phyloP scores from a whole-genome alignment of 305 asterid species.

The Nicotiana rustica region DNA sequence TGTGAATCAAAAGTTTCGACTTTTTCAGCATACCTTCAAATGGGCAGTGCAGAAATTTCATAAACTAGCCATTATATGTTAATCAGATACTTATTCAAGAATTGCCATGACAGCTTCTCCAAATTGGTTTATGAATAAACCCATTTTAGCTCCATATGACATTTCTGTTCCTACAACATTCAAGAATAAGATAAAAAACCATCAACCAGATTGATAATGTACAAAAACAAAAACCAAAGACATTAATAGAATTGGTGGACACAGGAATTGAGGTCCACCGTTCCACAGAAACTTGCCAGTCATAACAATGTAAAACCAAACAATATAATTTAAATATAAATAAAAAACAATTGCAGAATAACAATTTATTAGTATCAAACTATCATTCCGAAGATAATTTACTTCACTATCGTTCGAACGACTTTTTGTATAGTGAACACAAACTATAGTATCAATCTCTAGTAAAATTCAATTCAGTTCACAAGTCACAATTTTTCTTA shows the following conservation, averaged over 20 bases:
- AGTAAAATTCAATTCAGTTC: background rate
- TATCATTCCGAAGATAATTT: background rate
- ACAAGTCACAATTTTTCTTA: background rate
- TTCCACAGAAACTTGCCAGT: background rate
- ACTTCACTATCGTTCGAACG: background rate
- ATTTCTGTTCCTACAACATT: background rate
- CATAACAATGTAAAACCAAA: background rate
- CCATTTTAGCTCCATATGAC: background rate
- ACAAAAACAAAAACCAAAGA: background rate
- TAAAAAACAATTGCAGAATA: background rate
- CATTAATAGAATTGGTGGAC: background rate
- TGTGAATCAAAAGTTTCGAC: slow-evolving; percentile 35
- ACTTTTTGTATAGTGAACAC: background rate
- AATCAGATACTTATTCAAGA: slow-evolving; percentile 35
- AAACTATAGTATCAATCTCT: background rate
- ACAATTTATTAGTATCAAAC: background rate
- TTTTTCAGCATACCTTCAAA: slow-evolving; percentile 53
- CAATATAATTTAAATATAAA: background rate
- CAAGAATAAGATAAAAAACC: background rate
- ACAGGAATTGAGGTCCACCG: background rate
- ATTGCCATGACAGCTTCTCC: slow-evolving; percentile 31
- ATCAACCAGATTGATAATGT: background rate
- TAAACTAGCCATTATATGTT: slow-evolving; percentile 35
- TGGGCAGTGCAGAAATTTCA: slow-evolving; percentile 35
- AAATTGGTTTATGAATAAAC: slow-evolving; percentile 31